These are phyloP conservation scores for Musa itinerans DNA, from an alignment of 176 grass and related monocot genomes.

Conservation along the genomic window DNA sequence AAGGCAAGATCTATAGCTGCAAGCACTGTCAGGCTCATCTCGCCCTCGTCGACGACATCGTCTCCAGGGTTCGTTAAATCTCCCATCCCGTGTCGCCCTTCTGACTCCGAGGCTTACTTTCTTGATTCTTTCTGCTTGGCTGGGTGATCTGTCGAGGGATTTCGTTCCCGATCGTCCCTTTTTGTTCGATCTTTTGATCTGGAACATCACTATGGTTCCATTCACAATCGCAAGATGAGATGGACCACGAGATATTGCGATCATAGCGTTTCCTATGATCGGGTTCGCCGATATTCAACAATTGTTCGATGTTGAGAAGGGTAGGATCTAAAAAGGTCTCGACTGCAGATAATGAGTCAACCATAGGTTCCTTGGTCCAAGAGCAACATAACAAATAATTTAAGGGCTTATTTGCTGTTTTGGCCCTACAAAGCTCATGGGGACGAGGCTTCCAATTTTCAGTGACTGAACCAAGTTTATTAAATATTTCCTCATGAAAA, in stretches of 20 bases:
- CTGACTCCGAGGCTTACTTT: not conserved
- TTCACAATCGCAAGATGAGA: too few species aligned
- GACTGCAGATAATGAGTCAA: not conserved
- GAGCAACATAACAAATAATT: not conserved
- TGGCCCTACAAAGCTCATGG: not conserved
- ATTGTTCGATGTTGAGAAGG: not conserved
- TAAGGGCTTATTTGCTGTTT: not conserved
- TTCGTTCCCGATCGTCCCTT: too few species aligned
- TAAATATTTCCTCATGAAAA: too few species aligned
- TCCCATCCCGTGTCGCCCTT: too few species aligned
- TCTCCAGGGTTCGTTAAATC: not conserved
- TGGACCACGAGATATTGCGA: too few species aligned
- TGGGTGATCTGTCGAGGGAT: too few species aligned
- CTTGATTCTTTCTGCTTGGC: not conserved
- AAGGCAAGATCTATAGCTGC: constrained; percentile 17
- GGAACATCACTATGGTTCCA: too few species aligned
- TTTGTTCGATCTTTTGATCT: too few species aligned
- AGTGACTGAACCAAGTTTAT: not conserved
- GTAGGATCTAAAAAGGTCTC: not conserved
- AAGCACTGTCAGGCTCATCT: constrained; percentile 10
- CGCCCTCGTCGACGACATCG: constrained; percentile 1
- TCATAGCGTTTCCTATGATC: too few species aligned
- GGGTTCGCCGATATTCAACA: not conserved
- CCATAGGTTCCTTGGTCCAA: not conserved
- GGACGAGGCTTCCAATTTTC: not conserved